Percentiles rank a stretch among this genome's conserved stretches.
phyloP scores from a whole-genome alignment of 306 rosid species.

The Begonia masoniana region DNA sequence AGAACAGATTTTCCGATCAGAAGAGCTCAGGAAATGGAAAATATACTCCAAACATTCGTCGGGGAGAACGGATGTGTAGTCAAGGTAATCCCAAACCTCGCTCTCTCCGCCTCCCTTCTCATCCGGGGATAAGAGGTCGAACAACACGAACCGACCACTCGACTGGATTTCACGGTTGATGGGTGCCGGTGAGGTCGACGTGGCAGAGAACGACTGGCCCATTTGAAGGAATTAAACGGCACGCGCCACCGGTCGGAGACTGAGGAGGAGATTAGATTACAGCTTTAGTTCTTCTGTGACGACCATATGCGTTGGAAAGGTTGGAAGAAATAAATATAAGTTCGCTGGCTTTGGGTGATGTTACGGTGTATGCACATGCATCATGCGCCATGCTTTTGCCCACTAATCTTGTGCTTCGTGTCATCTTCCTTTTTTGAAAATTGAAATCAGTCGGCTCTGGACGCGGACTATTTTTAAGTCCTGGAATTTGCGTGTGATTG shows the following conservation, averaged over 20 bases:
- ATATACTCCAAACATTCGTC: constrained; percentile 54
- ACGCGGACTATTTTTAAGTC: no score
- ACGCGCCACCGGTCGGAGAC: neutral
- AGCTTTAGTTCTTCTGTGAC: neutral
- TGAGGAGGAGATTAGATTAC: neutral
- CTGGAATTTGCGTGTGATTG: no score
- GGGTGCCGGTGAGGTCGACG: constrained; percentile 13
- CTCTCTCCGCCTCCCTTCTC: neutral
- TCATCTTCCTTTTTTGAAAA: no score
- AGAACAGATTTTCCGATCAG: constrained; percentile 49
- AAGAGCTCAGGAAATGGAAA: constrained; percentile 40
- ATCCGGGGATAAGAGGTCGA: neutral
- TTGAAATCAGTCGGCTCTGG: no score
- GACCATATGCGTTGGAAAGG: neutral
- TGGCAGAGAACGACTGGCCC: constrained; percentile 59
- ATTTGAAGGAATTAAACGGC: constrained; percentile 6
- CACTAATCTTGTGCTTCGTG: no score
- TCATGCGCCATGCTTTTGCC: no score
- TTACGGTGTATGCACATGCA: neutral
- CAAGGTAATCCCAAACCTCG: constrained; percentile 13
- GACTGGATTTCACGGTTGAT: constrained; percentile 2
- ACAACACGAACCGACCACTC: constrained; percentile 15
- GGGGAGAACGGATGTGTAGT: constrained; percentile 43
- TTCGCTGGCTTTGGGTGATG: neutral
- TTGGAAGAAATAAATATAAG: neutral